A percentile compares a stretch with the other conserved stretches of the same genome.
Conservation (phyloP, 139 green algal species). For the Chlorella sorokiniana region DNA sequence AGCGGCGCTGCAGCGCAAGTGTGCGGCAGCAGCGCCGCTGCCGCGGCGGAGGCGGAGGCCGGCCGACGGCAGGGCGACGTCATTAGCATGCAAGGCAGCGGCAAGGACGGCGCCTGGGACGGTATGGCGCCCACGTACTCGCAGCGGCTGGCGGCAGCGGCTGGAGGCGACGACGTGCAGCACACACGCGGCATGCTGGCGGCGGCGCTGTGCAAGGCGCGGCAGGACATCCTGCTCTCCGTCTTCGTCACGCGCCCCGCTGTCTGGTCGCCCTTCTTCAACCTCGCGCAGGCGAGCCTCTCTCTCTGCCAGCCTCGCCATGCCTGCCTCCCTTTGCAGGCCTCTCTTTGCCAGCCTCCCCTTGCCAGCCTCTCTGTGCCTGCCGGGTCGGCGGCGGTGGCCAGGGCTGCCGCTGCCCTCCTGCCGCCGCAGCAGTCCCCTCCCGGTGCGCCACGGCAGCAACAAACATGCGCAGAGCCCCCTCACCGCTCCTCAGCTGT, state of each 20-base stretch:
- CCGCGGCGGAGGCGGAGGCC: neutral
- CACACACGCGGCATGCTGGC: conserved; percentile 1
- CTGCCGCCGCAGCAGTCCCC: too few species aligned
- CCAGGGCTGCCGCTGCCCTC: too few species aligned
- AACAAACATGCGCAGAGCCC: too few species aligned
- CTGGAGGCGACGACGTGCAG: neutral
- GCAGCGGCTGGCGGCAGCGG: neutral
- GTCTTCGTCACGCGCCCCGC: conserved; percentile 26
- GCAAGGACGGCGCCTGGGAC: neutral
- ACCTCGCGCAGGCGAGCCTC: neutral
- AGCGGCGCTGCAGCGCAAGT: neutral
- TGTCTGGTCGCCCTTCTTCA: conserved; percentile 6
- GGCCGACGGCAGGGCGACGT: neutral
- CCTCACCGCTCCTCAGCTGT: too few species aligned
- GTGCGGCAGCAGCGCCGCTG: neutral
- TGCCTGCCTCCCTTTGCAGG: too few species aligned
- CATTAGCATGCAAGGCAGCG: neutral
- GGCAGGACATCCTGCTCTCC: conserved; percentile 14
- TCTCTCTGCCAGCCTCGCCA: too few species aligned
- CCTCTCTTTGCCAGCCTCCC: too few species aligned
- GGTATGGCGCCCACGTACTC: neutral
- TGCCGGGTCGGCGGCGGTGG: too few species aligned
- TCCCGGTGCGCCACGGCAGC: too few species aligned
- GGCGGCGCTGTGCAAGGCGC: conserved; percentile 24
- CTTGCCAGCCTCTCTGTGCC: too few species aligned